phyloP scores from a whole-genome alignment of 108 stramenopile genomes.

The Cyclotella choctawhatcheeana region DNA sequence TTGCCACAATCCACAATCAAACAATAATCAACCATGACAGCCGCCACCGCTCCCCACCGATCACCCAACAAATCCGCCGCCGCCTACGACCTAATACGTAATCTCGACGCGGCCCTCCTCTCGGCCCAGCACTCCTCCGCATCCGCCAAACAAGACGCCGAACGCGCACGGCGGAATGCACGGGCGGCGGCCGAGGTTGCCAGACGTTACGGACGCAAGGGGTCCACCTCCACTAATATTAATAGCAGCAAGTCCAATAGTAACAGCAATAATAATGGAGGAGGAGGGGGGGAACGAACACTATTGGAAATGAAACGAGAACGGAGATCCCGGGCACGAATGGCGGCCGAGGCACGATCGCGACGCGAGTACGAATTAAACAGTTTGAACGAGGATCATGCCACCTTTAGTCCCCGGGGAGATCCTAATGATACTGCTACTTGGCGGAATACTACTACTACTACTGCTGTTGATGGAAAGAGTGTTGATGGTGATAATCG shows the following conservation, averaged over 20 bases:
- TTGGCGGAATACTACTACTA: background rate
- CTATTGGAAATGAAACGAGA: conserved; percentile 40
- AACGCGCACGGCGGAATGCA: conserved; percentile 72
- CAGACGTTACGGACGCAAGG: conserved; percentile 55
- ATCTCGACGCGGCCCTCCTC: conserved; percentile 65
- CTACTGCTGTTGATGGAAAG: background rate
- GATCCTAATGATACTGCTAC: background rate
- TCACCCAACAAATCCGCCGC: conserved; percentile 37
- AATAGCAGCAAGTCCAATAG: background rate
- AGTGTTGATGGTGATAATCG: background rate
- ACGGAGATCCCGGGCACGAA: conserved; percentile 19
- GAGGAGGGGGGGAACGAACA: background rate
- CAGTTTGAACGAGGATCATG: background rate
- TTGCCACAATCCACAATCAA: too few species aligned
- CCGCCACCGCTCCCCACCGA: too few species aligned
- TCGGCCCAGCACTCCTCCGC: conserved; percentile 54
- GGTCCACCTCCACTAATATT: too few species aligned
- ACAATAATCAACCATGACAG: too few species aligned
- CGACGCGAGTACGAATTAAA: conserved; percentile 31
- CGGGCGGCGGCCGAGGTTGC: conserved; percentile 75
- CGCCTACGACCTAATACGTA: conserved; percentile 75
- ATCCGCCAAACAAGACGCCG: conserved; percentile 65
- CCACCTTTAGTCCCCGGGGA: background rate
- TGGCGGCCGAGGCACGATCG: conserved; percentile 44
- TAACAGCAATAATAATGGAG: background rate